Evolutionary conservation across 768 basidiomycete species (phyloP).

Genomic region (Hygrocybe punicea): DNA sequence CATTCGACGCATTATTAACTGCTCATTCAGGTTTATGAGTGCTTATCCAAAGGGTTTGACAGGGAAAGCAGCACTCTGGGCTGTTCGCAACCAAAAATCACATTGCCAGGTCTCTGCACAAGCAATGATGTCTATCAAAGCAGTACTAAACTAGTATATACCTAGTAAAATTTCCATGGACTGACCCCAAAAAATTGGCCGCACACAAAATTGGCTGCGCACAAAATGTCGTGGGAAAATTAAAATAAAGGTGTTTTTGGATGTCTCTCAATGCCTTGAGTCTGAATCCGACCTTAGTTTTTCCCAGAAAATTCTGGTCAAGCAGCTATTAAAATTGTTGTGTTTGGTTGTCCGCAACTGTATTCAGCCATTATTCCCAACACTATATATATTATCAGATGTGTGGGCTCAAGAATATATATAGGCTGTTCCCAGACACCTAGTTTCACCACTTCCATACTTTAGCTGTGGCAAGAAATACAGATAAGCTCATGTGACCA

Average conservation of each 20-base stretch:
- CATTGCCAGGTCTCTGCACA: conserved; percentile 28
- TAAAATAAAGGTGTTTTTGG: conserved; percentile 16
- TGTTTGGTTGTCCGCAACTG: conserved; percentile 29
- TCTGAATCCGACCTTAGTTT: conserved; percentile 23
- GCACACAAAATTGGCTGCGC: conserved; percentile 17
- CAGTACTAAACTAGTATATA: conserved; percentile 20
- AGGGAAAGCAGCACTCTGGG: conserved; percentile 39
- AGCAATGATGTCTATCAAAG: conserved; percentile 36
- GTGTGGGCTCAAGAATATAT: too few species aligned
- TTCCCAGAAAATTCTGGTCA: conserved; percentile 13
- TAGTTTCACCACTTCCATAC: too few species aligned
- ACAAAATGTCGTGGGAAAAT: conserved; percentile 26
- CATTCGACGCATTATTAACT: conserved; percentile 36
- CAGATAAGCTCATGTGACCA: too few species aligned
- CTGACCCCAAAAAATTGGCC: conserved; percentile 25
- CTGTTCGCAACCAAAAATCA: conserved; percentile 34
- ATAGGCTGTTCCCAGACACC: too few species aligned
- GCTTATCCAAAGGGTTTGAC: conserved; percentile 36
- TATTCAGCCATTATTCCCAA: too few species aligned
- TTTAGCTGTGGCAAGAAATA: too few species aligned
- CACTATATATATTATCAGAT: too few species aligned
- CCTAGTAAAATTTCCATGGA: conserved; percentile 13
- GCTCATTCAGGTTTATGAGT: conserved; percentile 35
- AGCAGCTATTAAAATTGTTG: conserved; percentile 14
- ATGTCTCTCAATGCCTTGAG: conserved; percentile 15